These are phyloP conservation scores for Begonia fuchsioides DNA, from an alignment of 306 rosid species.

Conservation along the genomic window DNA sequence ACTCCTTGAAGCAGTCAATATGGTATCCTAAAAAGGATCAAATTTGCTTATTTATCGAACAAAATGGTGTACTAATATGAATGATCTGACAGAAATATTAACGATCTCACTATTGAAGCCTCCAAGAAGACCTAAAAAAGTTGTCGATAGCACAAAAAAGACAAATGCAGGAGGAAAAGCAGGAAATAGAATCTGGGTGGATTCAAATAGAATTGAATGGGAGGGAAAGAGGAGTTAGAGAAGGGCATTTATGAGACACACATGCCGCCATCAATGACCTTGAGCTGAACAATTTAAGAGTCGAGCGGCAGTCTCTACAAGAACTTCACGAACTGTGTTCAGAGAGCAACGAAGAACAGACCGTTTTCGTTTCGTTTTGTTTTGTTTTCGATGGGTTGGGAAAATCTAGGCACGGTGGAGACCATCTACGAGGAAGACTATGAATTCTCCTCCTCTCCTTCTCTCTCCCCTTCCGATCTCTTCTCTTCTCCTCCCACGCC, in stretches of 20 bases:
- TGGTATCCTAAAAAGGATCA: no score
- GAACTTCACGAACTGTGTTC: not conserved
- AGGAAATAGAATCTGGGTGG: conserved; percentile 9
- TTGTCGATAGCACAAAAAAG: not conserved
- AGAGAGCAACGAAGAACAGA: conserved; percentile 6
- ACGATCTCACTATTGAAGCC: no score
- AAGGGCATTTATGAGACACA: conserved; percentile 9
- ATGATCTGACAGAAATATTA: no score
- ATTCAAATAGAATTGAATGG: conserved; percentile 1
- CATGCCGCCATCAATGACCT: conserved; percentile 12
- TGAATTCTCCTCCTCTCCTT: conserved; percentile 47
- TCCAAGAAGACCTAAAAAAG: not conserved
- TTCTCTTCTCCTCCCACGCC: conserved; percentile 47
- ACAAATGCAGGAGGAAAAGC: not conserved
- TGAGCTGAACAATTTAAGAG: not conserved
- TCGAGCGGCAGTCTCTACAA: not conserved
- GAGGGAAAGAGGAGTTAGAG: conserved; percentile 1
- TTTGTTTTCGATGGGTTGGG: conserved; percentile 30
- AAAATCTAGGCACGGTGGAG: conserved; percentile 41
- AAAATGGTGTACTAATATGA: no score
- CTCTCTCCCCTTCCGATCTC: conserved; percentile 30
- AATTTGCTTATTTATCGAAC: no score
- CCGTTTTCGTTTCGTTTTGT: not conserved
- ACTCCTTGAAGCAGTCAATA: no score
- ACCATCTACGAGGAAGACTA: conserved; percentile 76